phyloP scores from a whole-genome alignment of 306 rosid genomes.

The Quercus suber region DNA sequence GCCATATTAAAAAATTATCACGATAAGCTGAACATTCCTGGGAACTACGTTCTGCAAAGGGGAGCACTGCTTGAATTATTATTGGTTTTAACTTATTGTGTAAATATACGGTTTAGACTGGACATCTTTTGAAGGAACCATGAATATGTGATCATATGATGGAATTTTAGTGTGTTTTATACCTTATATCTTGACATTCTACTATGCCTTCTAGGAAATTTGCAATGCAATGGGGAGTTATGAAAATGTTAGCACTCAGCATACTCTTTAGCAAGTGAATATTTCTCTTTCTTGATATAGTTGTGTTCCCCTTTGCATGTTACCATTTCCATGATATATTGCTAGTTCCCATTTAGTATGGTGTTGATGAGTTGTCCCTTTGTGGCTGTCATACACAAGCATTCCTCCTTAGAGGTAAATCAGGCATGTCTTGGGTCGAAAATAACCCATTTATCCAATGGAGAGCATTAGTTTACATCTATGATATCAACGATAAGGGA shows the following conservation, averaged over 20 bases:
- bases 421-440: background rate
- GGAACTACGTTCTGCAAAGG: background rate
- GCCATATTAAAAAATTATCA: background rate
- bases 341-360: background rate
- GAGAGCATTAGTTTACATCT: conserved; percentile 4
- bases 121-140: background rate
- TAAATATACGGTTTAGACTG: background rate
- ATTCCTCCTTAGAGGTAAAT: background rate
- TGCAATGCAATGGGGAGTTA: background rate
- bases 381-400: background rate
- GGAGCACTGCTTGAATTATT: background rate
- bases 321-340: background rate
- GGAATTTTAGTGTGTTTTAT: background rate
- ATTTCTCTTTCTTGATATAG: background rate
- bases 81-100: background rate
- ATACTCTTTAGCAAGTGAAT: background rate
- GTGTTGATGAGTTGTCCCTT: background rate
- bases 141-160: background rate
- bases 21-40: background rate
- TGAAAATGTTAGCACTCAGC: background rate
- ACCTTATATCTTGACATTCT: background rate
- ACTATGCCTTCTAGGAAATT: background rate
- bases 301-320: background rate
- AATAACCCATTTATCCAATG: background rate
- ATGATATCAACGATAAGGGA: background rate